A percentile compares a stretch with the other conserved stretches of the same genome.
phyloP scores from a whole-genome alignment of 352 stramenopile species.

The Pythium sp. region DNA sequence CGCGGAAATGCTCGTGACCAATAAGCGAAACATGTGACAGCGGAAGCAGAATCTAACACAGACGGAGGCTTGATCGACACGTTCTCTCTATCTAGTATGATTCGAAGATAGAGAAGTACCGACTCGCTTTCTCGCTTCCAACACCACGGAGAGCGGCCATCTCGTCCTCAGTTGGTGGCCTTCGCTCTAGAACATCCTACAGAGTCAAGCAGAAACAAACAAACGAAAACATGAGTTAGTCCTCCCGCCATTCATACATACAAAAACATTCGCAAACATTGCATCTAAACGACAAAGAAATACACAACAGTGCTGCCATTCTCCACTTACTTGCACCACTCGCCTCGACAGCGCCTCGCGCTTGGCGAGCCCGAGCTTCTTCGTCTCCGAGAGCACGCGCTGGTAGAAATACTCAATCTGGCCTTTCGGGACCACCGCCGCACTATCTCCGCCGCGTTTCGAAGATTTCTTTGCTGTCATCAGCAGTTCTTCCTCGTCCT shows the following conservation, averaged over 20 bases:
- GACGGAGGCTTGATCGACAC: background rate
- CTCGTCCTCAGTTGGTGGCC: conserved; percentile 46
- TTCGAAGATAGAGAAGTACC: conserved; percentile 51
- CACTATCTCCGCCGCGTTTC: background rate
- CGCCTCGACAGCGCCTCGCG: conserved; percentile 53
- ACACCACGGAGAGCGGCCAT: conserved; percentile 67
- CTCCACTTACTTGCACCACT: conserved; percentile 32
- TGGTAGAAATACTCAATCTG: conserved; percentile 68
- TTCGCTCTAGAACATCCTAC: conserved; percentile 46
- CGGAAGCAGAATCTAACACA: background rate
- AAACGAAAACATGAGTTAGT: background rate
- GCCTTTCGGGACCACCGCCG: conserved; percentile 14
- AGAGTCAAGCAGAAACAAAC: background rate
- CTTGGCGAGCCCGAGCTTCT: conserved; percentile 42
- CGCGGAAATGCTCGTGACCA: conserved; percentile 19
- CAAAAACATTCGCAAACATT: conserved; percentile 3
- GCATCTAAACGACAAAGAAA: background rate
- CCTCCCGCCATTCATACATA: background rate
- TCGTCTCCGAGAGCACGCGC: conserved; percentile 40
- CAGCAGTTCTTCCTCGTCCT: background rate
- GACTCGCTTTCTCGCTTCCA: conserved; percentile 37
- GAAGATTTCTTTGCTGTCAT: background rate
- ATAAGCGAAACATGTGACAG: background rate
- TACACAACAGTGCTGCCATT: background rate
- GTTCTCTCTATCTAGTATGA: conserved; percentile 16